Evolutionary conservation across 225 moss, liverwort and hornwort genomes (phyloP).

Genomic region (Asterella californica): DNA sequence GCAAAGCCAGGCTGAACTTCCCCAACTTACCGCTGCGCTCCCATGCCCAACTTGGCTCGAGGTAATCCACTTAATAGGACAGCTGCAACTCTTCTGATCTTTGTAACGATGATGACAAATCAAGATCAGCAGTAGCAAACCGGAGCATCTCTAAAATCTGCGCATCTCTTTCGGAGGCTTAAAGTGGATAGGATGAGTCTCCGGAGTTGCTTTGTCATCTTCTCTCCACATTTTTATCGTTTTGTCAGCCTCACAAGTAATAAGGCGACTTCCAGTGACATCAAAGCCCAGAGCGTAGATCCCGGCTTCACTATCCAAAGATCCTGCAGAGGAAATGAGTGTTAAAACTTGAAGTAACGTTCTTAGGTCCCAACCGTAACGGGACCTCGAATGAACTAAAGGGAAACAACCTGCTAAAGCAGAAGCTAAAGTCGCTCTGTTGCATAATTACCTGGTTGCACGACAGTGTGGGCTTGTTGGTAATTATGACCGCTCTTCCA

Average conservation of each 20-base stretch:
- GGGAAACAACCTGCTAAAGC: neutral
- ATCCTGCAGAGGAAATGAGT: conserved; percentile 50
- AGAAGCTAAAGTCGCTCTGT: neutral
- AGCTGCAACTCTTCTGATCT: neutral
- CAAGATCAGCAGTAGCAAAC: neutral
- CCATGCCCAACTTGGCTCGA: neutral
- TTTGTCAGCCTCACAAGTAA: conserved; percentile 98
- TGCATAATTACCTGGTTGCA: conserved; percentile 74
- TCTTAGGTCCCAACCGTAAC: neutral
- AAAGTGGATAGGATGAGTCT: conserved; percentile 90
- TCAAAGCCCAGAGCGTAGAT: conserved; percentile 91
- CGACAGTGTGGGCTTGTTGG: conserved; percentile 96
- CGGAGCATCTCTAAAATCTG: conserved; percentile 46
- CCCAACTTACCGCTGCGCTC: neutral
- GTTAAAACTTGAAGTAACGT: neutral
- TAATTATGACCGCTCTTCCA: conserved; percentile 99
- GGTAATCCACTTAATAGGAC: neutral
- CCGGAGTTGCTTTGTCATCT: conserved; percentile 89
- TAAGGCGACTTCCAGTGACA: conserved; percentile 82
- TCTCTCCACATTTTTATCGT: conserved; percentile 99
- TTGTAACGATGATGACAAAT: neutral
- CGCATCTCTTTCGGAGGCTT: conserved; percentile 97
- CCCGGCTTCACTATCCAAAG: conserved; percentile 96
- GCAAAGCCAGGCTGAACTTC: neutral
- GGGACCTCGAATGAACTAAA: neutral